A percentile compares a stretch with the other conserved stretches of the same genome.
Evolutionary conservation across 2,329 filamentous ascomycete species (phyloP).

Genomic region (Sarocladium strictum): DNA sequence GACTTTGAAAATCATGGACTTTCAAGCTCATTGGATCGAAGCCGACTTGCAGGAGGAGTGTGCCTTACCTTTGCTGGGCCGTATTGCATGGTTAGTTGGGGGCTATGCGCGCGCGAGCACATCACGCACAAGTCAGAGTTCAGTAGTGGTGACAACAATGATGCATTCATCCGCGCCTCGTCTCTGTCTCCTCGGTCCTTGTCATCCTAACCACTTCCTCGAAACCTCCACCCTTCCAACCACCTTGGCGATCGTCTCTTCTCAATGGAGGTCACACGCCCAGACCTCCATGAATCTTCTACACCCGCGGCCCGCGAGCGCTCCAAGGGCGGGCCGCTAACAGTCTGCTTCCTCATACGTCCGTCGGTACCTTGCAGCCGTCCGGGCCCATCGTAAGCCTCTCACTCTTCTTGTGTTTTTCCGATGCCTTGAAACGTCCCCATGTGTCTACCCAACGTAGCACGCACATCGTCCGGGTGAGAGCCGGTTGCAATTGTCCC

Average conservation of each 20-base stretch:
- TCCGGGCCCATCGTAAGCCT: neutral
- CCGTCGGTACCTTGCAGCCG: neutral
- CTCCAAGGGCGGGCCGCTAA: neutral
- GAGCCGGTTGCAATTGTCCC: slow-evolving; percentile 4
- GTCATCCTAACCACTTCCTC: slow-evolving; percentile 6
- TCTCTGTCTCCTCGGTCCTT: slow-evolving; percentile 6
- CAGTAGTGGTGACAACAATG: neutral
- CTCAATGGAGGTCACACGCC: slow-evolving; percentile 6
- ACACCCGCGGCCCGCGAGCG: neutral
- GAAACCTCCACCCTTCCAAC: neutral
- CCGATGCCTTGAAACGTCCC: slow-evolving; percentile 3
- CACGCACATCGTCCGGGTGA: slow-evolving; percentile 4
- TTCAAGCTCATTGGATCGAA: neutral
- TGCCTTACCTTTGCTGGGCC: neutral
- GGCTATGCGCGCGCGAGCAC: no score
- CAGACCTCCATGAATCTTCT: slow-evolving; percentile 1
- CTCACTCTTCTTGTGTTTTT: slow-evolving; percentile 6
- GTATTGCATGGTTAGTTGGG: no score
- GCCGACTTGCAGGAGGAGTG: neutral
- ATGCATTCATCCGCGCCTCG: slow-evolving; percentile 8
- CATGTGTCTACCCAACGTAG: slow-evolving; percentile 9
- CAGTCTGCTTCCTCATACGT: slow-evolving; percentile 3
- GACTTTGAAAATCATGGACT: neutral
- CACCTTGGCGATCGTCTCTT: neutral
- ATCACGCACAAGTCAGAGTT: neutral